phyloP scores from a whole-genome alignment of 2,329 filamentous ascomycete species.

The Ceratocystis colombiana region DNA sequence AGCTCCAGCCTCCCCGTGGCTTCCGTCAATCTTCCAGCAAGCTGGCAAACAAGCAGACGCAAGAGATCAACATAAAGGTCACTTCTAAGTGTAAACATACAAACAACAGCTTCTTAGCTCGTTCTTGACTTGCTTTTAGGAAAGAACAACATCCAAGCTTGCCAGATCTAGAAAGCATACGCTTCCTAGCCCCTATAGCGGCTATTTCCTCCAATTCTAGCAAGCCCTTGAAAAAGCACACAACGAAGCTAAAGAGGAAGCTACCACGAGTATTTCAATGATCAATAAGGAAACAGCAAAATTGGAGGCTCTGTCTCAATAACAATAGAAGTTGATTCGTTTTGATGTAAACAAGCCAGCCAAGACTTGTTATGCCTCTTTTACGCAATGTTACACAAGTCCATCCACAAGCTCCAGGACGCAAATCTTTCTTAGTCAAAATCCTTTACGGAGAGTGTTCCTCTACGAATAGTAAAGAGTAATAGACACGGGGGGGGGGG shows the following conservation, averaged over 20 bases:
- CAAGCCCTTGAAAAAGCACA: not conserved
- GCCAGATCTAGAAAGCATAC: not conserved
- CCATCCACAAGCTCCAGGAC: not conserved
- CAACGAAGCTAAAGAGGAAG: not conserved
- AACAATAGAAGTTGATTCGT: not conserved
- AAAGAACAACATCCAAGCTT: not conserved
- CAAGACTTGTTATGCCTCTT: not conserved
- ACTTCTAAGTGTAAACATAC: not conserved
- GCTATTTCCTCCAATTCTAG: not conserved
- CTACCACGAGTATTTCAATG: not conserved
- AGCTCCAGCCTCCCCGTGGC: not conserved
- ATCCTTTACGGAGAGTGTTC: not conserved
- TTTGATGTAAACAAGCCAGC: constrained; percentile 8
- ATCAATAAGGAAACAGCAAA: not conserved
- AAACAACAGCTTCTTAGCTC: not conserved
- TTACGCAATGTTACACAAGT: not conserved
- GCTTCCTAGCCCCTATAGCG: not conserved
- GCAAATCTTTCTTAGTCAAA: not conserved
- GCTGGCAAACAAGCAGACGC: no score
- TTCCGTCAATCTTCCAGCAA: not conserved
- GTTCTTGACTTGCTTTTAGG: not conserved
- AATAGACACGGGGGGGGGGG: not conserved
- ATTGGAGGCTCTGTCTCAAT: not conserved
- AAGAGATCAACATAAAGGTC: no score
- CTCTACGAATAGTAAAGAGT: not conserved